Conservation (phyloP, 140 eudicot genomes). For the Anethum foeniculum region DNA sequence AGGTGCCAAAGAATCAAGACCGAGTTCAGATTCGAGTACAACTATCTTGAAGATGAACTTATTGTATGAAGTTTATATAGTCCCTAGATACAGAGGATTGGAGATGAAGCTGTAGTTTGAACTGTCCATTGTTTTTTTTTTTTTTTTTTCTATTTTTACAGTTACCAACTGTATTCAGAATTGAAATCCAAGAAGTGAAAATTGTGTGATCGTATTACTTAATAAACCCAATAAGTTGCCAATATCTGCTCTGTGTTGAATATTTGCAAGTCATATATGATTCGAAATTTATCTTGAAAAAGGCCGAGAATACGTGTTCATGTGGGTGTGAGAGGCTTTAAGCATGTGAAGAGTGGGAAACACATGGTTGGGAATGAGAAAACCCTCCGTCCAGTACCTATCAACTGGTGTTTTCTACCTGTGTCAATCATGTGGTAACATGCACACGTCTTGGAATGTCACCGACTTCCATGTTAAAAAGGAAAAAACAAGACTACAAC, state of each 20-base stretch:
- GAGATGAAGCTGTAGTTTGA: background rate
- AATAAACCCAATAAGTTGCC: background rate
- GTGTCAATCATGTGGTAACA: background rate
- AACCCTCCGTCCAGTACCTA: background rate
- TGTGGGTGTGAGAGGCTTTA: background rate
- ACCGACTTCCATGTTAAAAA: no score
- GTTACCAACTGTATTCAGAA: background rate
- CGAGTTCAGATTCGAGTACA: slow-evolving; percentile 90
- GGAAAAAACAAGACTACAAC: background rate
- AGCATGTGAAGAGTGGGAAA: background rate
- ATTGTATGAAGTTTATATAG: slow-evolving; percentile 37
- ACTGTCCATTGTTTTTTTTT: no score
- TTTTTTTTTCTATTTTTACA: background rate
- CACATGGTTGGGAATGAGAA: background rate
- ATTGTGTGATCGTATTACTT: background rate
- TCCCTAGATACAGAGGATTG: background rate
- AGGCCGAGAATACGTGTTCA: background rate
- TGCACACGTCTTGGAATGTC: no score
- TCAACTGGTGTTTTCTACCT: background rate
- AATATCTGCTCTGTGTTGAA: background rate
- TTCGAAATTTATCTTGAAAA: background rate
- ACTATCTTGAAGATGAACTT: slow-evolving; percentile 89
- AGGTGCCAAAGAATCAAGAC: slow-evolving; percentile 97
- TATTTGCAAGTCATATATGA: background rate
- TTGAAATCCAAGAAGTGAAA: background rate